Evolutionary conservation across 257 asterid genomes (phyloP), one percentile per base, ranked within the genome.

Genomic region (Lavandula angustifolia): DNA sequence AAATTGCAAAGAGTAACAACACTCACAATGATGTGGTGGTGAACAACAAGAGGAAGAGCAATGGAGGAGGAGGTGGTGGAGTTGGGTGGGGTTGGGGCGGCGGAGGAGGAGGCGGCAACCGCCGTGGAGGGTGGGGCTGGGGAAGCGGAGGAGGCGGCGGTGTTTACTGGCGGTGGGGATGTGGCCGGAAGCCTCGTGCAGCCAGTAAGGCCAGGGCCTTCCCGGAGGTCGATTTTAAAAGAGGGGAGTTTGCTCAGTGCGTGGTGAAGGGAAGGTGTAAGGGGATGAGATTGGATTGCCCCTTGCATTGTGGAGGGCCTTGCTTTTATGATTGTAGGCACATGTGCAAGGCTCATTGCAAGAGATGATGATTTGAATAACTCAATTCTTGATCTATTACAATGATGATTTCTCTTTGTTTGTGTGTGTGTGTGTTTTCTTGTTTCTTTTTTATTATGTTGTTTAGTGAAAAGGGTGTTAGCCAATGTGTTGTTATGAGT

Each of bases 261-360:
- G 40, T 44, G 67, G 52, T 59, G 31, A 50, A 40, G 9, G 78
- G 78, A 31, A 76, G 81, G 69, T 76, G 81, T 14, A 59, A 1
- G 57, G 81, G 81, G 0, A 62, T 76, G 81, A 72, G 72, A 8
- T 48, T 76, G 65, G 81, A 76, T 37, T 76, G 81, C 13, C 81
- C 81, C 9, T 52, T 72, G 49, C 81, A 72, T 29, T 76, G 81
- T 62, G 75, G 81, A 34, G 81, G 81, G 7, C 75, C 78, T 72
- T 76, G 81, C 58, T 61, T 72, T 32, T 72, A 76, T 52, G 78
- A 76, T 51, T 76, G 78, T 17, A 63, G 53, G 75, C 46, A 71
- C 31, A 67, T 72, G 77, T 76, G 81, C 77, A 76, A 76, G 60
- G 75, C 81, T 62, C 81, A 76, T 31, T 76, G 81, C 81, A 67